phyloP scores from a whole-genome alignment of 176 grass and related monocot species.

The Cenchrus americanus region DNA sequence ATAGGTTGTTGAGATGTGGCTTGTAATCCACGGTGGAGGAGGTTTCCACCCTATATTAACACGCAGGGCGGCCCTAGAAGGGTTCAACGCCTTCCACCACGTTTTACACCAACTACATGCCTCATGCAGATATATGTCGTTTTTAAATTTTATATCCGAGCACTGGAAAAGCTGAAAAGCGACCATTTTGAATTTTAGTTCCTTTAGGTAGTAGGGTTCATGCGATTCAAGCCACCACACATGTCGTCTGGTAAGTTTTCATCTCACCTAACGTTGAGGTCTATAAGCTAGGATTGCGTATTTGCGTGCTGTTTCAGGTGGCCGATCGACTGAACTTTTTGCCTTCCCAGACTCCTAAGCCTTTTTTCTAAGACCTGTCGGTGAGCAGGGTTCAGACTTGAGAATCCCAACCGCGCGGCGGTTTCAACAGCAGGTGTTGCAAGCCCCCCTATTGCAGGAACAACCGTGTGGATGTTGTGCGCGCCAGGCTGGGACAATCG shows the following conservation, averaged over 20 bases:
- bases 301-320: not conserved
- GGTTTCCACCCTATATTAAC: too few species aligned
- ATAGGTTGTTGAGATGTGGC: too few species aligned
- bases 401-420: not conserved
- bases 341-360: not conserved
- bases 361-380: not conserved
- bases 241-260: not conserved
- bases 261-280: not conserved
- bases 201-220: not conserved
- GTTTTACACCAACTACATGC: not conserved
- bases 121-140: slow-evolving; percentile 4
- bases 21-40: too few species aligned
- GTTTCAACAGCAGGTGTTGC: not conserved
- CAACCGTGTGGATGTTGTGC: not conserved
- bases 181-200: not conserved
- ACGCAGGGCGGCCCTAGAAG: too few species aligned
- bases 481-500: slow-evolving; percentile 35
- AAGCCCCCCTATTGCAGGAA: not conserved
- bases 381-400: not conserved
- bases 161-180: not conserved
- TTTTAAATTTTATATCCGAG: slow-evolving; percentile 18
- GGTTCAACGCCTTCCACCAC: too few species aligned
- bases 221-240: not conserved
- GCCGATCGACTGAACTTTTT: not conserved
- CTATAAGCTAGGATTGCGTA: not conserved